Conservation (phyloP, 2,329 filamentous ascomycete species). For the Fusarium guadeloupense region DNA sequence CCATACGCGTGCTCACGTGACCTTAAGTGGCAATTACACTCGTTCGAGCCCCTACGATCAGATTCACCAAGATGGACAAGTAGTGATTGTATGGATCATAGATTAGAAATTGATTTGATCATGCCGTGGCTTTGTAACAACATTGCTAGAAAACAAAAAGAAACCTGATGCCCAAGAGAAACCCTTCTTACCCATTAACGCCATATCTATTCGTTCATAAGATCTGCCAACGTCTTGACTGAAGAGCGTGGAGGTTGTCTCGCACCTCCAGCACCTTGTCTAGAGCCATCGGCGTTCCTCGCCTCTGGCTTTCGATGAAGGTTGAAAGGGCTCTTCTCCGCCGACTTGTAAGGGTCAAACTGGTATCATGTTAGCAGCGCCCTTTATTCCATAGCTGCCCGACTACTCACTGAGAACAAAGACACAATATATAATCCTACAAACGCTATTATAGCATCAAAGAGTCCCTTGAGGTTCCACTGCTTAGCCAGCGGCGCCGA, state of each 20-base stretch:
- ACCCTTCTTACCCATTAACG: not conserved
- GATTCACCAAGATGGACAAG: not conserved
- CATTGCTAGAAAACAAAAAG: not conserved
- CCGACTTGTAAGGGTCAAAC: conserved; percentile 70
- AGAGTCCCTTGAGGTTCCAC: conserved; percentile 53
- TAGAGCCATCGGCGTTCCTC: conserved; percentile 42
- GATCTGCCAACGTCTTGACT: conserved; percentile 65
- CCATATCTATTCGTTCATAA: conserved; percentile 44
- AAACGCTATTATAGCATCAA: conserved; percentile 63
- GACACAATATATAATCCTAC: conserved; percentile 70
- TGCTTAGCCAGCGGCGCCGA: conserved; percentile 20
- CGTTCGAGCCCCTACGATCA: not conserved
- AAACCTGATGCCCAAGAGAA: not conserved
- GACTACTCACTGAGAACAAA: conserved; percentile 67
- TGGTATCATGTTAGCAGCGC: conserved; percentile 46
- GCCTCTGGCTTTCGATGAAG: conserved; percentile 50
- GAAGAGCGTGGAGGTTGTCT: conserved; percentile 48
- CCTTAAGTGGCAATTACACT: conserved; percentile 6
- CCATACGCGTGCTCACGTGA: conserved; percentile 45
- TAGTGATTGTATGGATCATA: not conserved
- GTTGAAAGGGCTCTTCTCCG: conserved; percentile 69
- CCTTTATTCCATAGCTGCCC: conserved; percentile 7
- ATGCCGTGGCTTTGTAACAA: not conserved
- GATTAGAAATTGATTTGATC: not conserved
- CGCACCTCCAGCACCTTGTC: conserved; percentile 34